Evolutionary conservation across 192 early-diverging fungal species (phyloP).

Genomic region (Oehlia diaphana): DNA sequence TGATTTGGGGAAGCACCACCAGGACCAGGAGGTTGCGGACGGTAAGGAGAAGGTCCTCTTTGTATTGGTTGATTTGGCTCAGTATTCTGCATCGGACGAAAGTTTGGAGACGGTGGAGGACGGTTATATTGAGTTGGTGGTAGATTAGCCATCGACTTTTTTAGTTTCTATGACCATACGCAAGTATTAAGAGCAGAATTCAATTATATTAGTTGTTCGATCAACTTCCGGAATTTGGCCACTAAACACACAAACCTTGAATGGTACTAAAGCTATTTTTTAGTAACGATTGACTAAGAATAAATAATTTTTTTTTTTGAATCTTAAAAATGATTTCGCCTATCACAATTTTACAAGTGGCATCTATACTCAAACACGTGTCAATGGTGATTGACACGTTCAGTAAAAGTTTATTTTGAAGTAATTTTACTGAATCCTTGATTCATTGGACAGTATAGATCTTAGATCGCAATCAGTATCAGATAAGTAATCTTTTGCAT

Average conservation of each 20-base stretch:
- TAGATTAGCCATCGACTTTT: constrained; percentile 18
- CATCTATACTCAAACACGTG: not conserved
- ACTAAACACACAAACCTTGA: not conserved
- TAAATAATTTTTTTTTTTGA: not conserved
- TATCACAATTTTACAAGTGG: not conserved
- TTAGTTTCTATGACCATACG: not conserved
- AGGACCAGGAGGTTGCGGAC: not conserved
- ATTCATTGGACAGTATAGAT: too few relatives aligned
- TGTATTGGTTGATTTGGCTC: constrained; percentile 14
- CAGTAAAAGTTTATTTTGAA: too few relatives aligned
- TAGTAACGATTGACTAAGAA: too few relatives aligned
- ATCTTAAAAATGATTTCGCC: not conserved
- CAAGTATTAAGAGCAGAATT: not conserved
- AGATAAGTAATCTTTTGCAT: too few relatives aligned
- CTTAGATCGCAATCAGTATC: too few relatives aligned
- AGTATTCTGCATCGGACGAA: constrained; percentile 5
- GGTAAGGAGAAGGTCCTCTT: constrained; percentile 15
- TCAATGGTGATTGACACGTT: not conserved
- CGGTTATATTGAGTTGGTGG: not conserved
- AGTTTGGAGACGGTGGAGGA: constrained; percentile 23
- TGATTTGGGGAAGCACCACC: not conserved
- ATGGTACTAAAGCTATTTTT: not conserved
- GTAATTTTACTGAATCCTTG: too few relatives aligned
- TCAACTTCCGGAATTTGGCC: not conserved
- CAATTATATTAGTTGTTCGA: not conserved